phyloP scores from a whole-genome alignment of 2,329 filamentous ascomycete genomes.

The Alternaria brassicicola region DNA sequence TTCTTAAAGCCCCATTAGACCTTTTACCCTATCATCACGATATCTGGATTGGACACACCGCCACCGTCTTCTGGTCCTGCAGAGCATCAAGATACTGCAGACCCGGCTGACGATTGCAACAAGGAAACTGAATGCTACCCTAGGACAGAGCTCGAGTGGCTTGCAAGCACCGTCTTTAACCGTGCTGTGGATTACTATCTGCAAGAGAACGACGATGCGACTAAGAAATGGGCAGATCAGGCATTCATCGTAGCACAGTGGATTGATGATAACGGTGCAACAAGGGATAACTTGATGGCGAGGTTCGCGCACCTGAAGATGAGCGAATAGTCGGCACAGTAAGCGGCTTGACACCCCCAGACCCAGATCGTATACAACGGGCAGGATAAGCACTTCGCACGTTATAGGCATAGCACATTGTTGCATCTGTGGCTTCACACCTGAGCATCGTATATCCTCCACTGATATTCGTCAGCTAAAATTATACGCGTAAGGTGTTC shows the following conservation, averaged over 20 bases:
- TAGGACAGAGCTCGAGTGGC: conserved; percentile 73
- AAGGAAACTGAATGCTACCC: conserved; percentile 63
- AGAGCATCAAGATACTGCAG: conserved; percentile 2
- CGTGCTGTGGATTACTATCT: conserved; percentile 67
- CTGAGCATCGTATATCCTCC: background rate
- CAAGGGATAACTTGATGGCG: conserved; percentile 42
- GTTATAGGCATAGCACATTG: conserved; percentile 1
- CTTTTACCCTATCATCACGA: background rate
- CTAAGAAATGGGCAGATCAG: conserved; percentile 66
- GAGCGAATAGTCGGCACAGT: background rate
- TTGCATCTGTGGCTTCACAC: conserved; percentile 6
- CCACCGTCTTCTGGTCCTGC: conserved; percentile 21
- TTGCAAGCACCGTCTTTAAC: conserved; percentile 67
- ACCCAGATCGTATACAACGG: background rate
- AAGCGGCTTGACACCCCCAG: background rate
- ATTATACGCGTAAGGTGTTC: conserved; percentile 8
- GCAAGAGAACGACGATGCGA: conserved; percentile 59
- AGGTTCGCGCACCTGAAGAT: conserved; percentile 51
- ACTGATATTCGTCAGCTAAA: background rate
- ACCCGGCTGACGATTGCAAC: conserved; percentile 27
- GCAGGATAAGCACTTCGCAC: background rate
- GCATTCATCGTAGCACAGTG: conserved; percentile 67
- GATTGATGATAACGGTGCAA: conserved; percentile 57
- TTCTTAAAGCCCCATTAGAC: conserved; percentile 13
- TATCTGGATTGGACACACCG: conserved; percentile 17